Conservation (phyloP, 2,329 filamentous ascomycete genomes). For the Ceratocystis alfenasii region DNA sequence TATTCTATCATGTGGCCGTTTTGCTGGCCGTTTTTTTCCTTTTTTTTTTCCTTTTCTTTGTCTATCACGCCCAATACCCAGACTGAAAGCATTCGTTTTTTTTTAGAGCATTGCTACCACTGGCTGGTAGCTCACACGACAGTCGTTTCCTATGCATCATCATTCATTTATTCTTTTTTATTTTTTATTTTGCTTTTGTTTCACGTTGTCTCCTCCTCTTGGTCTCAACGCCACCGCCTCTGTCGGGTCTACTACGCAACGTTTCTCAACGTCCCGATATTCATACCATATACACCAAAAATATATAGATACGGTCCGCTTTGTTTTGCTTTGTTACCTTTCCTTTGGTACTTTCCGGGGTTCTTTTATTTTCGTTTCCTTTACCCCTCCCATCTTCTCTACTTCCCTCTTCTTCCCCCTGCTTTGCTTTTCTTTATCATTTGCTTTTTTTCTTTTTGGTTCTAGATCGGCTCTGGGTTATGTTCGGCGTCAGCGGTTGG, state of each 20-base stretch:
- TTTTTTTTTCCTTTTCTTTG: neutral
- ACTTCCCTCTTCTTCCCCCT: neutral
- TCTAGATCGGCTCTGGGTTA: slow-evolving; percentile 1
- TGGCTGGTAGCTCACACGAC: slow-evolving; percentile 8
- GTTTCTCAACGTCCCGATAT: too few relatives aligned
- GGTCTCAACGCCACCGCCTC: neutral
- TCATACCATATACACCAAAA: too few relatives aligned
- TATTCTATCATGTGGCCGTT: neutral
- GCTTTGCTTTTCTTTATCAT: neutral
- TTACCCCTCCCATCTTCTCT: neutral
- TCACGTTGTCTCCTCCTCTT: neutral
- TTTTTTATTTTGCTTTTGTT: neutral
- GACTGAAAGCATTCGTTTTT: slow-evolving; percentile 5
- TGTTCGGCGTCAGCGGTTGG: slow-evolving; percentile 2
- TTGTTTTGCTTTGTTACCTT: neutral
- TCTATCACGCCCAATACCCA: neutral
- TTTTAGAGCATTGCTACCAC: slow-evolving; percentile 7
- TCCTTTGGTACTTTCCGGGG: too few relatives aligned
- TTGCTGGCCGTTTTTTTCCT: neutral
- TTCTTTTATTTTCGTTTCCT: too few relatives aligned
- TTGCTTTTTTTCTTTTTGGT: neutral
- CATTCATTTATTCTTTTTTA: neutral
- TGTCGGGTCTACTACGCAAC: too few relatives aligned
- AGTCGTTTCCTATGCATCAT: neutral
- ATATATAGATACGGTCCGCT: neutral